Evolutionary conservation across 768 basidiomycete genomes (phyloP).

Genomic region (Pholiota molesta): DNA sequence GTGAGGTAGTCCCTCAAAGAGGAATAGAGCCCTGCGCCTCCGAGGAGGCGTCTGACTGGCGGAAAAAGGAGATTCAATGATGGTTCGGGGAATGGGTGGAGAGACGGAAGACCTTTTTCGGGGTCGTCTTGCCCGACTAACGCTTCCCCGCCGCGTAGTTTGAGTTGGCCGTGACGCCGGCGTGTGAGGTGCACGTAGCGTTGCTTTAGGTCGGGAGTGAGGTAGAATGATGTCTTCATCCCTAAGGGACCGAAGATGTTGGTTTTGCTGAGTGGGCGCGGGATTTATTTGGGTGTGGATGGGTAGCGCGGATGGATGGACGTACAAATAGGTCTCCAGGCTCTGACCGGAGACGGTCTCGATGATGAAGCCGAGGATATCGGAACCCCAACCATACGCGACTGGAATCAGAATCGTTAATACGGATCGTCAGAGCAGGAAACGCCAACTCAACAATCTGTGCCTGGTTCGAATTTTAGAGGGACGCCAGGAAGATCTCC

Average conservation of each 20-base stretch:
- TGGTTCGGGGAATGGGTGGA: not conserved
- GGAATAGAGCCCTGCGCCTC: slow-evolving; percentile 28
- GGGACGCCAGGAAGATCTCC: slow-evolving; percentile 27
- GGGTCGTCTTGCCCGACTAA: slow-evolving; percentile 29
- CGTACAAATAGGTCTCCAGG: slow-evolving; percentile 32
- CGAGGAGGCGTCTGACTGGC: slow-evolving; percentile 25
- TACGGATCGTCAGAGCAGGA: not conserved
- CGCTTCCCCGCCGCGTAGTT: slow-evolving; percentile 16
- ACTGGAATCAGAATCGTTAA: slow-evolving; percentile 17
- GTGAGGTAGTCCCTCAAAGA: slow-evolving; percentile 31
- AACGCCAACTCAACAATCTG: slow-evolving; percentile 24
- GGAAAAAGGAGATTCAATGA: not conserved
- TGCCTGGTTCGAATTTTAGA: slow-evolving; percentile 34
- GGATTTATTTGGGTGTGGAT: too few relatives aligned
- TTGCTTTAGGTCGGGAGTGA: slow-evolving; percentile 27
- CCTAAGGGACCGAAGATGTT: slow-evolving; percentile 33
- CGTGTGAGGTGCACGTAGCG: slow-evolving; percentile 21
- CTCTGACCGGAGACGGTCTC: slow-evolving; percentile 32
- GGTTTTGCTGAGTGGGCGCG: slow-evolving; percentile 23
- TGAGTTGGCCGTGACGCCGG: slow-evolving; percentile 19
- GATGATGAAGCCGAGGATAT: slow-evolving; percentile 34
- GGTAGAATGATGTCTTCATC: slow-evolving; percentile 30
- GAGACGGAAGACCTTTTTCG: slow-evolving; percentile 19
- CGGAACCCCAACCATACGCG: slow-evolving; percentile 33
- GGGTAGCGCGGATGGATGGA: not conserved